Percentiles rank a stretch among this genome's conserved stretches.
These are phyloP conservation scores for Excoecaria agallocha DNA, from an alignment of 345 rosid species.

Conservation along the genomic window DNA sequence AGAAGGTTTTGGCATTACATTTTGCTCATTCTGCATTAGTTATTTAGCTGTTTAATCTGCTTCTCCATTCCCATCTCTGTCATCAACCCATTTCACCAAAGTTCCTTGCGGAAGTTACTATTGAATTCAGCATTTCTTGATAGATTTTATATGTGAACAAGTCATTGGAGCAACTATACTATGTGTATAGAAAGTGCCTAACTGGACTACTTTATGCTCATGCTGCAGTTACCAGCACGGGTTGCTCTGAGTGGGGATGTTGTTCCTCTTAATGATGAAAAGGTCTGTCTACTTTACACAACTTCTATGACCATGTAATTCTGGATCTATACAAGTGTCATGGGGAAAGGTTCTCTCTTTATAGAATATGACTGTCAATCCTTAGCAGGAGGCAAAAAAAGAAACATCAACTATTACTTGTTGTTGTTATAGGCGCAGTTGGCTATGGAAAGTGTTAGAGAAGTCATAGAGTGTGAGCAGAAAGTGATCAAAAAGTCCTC, in stretches of 20 bases:
- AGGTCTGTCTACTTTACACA: slow-evolving; percentile 36
- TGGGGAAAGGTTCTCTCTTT: slow-evolving; percentile 5
- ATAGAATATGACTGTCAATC: background rate
- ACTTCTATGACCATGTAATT: background rate
- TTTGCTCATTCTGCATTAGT: slow-evolving; percentile 16
- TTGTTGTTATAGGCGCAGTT: slow-evolving; percentile 36
- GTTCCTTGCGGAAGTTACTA: background rate
- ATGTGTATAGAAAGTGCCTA: slow-evolving; percentile 3
- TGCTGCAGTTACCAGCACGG: slow-evolving; percentile 67
- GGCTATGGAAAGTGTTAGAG: slow-evolving; percentile 48
- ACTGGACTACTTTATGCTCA: slow-evolving; percentile 10
- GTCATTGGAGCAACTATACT: background rate
- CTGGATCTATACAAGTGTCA: background rate
- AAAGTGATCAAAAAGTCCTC: slow-evolving; percentile 37
- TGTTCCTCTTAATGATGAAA: slow-evolving; percentile 57
- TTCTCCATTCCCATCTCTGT: background rate
- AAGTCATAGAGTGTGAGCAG: slow-evolving; percentile 49
- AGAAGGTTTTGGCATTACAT: slow-evolving; percentile 49
- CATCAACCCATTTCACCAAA: background rate
- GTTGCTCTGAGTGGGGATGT: slow-evolving; percentile 80
- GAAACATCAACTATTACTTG: background rate
- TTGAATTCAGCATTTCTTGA: background rate
- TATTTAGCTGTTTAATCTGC: background rate
- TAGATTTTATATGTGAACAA: background rate
- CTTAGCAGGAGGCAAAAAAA: background rate